phyloP scores from a whole-genome alignment of 73 alveolate species.

The Tetrahymena borealis region DNA sequence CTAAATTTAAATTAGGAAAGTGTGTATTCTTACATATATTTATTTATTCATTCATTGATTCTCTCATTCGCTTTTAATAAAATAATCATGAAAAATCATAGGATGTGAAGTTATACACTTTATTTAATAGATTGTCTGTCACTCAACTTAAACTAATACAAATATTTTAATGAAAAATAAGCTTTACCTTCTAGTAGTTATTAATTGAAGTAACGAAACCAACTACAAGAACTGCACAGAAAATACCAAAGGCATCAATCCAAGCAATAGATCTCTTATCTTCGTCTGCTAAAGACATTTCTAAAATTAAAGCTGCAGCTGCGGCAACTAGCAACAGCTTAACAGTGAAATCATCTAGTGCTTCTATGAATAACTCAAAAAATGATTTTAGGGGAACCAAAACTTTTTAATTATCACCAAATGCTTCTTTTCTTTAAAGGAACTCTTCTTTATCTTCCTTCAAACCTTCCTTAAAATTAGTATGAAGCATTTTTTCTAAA shows the following conservation, averaged over 20 bases:
- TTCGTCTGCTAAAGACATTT: conserved; percentile 52
- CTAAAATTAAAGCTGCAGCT: conserved; percentile 55
- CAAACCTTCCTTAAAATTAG: conserved; percentile 33
- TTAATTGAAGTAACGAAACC: conserved; percentile 65
- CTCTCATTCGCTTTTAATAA: too few species aligned
- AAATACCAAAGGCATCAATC: conserved; percentile 82
- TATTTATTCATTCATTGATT: too few species aligned
- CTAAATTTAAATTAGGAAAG: too few species aligned
- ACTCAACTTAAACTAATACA: too few species aligned
- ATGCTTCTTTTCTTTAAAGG: conserved; percentile 42
- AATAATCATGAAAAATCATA: too few species aligned
- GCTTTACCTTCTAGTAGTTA: conserved; percentile 59
- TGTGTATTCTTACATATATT: too few species aligned
- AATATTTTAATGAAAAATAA: conserved; percentile 23
- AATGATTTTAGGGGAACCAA: conserved; percentile 44
- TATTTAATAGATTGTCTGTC: too few species aligned
- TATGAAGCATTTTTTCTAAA: conserved; percentile 14
- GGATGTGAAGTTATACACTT: too few species aligned
- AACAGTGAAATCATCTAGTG: conserved; percentile 67
- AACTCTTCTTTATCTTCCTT: not conserved
- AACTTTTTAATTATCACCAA: conserved; percentile 52
- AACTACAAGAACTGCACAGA: conserved; percentile 69
- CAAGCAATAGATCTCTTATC: conserved; percentile 66
- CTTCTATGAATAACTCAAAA: conserved; percentile 51
- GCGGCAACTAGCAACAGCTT: conserved; percentile 71